Evolutionary conservation across 495 filamentous ascomycete genomes (phyloP), one percentile per base, ranked within the genome.

Genomic region (Cairneyella variabilis): DNA sequence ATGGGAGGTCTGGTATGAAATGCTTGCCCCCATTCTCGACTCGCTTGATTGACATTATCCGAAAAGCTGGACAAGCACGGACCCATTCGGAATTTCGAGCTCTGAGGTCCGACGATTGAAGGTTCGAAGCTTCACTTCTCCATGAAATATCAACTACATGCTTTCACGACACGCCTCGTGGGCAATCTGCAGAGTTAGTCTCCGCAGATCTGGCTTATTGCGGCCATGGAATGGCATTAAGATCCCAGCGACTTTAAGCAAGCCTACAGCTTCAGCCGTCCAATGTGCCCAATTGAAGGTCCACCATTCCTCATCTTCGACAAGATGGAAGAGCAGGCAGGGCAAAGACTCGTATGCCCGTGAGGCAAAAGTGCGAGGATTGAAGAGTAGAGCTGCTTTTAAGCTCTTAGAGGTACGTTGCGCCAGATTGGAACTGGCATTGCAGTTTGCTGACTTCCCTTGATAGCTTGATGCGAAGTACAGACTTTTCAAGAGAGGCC

Each of bases 331-430:
- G 58, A 72, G 72, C 16, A 88, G 93, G 37, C 90, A 96, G 56
- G 68, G 67, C 17, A 77, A 68, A 40, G 93, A 98, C 69, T 65
- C 57, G 30, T 92, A 82, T 68, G 79, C 82, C 0, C 82, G 78
- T 51, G 73, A 83, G 46, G 91, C 93, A 9, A 83, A 79, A 59
- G 80, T 90, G 3, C 77, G 85, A 55, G 84, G 83, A 0, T 70
- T 95, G 28, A 96, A 91, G 69, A 91, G 88, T 56, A 84, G 93
- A 58, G 95, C 93, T 51, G 93, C 89, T 7, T 95, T 91, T 66
- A 98, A 98, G 68, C 77, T 98, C 23, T 66, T 95, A 23, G 86
- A 92, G 74, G 86, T 88, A 34, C 23, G 23, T 60, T 26, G 65
- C 53, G 43, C 25, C 37, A 4, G 22, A 51, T 38, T 22, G 39